phyloP scores from a whole-genome alignment of 805 yeast genomes.

The Candida pini region DNA sequence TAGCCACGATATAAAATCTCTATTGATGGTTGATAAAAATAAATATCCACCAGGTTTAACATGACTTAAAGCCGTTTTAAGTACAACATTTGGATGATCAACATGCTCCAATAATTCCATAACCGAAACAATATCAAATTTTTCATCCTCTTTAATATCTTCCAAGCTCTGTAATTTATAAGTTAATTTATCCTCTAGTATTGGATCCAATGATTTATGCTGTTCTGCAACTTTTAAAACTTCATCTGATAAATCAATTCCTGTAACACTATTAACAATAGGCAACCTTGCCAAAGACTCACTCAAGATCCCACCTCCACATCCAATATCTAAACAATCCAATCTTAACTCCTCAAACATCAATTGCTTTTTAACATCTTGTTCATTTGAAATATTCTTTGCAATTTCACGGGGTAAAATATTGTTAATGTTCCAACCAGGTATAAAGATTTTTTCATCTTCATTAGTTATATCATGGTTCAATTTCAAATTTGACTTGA shows the following conservation, averaged over 20 bases:
- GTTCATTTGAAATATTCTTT: constrained; percentile 42
- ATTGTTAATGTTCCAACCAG: constrained; percentile 63
- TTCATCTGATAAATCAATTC: constrained; percentile 80
- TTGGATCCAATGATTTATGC: constrained; percentile 67
- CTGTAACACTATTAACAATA: constrained; percentile 59
- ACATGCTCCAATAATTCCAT: constrained; percentile 97
- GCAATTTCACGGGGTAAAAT: constrained; percentile 57
- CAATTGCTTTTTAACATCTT: constrained; percentile 39
- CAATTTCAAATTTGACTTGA: constrained; percentile 39
- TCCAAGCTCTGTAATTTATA: constrained; percentile 65
- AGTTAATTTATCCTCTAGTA: constrained; percentile 38
- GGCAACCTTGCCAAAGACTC: constrained; percentile 81
- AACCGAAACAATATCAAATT: constrained; percentile 76
- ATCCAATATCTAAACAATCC: constrained; percentile 80
- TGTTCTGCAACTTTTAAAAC: constrained; percentile 73
- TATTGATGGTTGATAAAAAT: constrained; percentile 85
- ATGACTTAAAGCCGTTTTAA: constrained; percentile 60
- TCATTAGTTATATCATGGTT: constrained; percentile 33
- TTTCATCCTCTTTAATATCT: constrained; percentile 37
- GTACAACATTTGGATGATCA: constrained; percentile 69
- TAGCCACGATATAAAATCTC: constrained; percentile 82
- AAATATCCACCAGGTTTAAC: constrained; percentile 79
- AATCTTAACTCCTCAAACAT: constrained; percentile 33
- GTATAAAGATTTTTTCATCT: constrained; percentile 54
- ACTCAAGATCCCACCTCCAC: constrained; percentile 95